A percentile compares a stretch with the other conserved stretches of the same genome.
Evolutionary conservation across 2,329 filamentous ascomycete genomes (phyloP).

Genomic region (Hypoxylon sp.): DNA sequence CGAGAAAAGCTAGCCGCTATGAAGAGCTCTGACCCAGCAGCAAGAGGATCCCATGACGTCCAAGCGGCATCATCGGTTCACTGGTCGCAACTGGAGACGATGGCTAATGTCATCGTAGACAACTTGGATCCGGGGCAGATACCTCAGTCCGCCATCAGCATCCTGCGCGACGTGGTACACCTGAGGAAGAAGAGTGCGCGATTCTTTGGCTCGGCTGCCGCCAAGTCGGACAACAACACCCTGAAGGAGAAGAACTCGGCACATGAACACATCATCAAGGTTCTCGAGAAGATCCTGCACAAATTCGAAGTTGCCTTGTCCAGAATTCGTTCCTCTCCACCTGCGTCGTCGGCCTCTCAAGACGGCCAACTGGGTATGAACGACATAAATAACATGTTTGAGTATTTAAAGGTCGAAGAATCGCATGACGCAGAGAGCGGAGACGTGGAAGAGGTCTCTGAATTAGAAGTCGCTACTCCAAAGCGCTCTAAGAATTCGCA

Average conservation of each 20-base stretch:
- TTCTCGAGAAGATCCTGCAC: conserved; percentile 47
- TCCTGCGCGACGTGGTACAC: conserved; percentile 48
- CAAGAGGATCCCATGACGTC: background rate
- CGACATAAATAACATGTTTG: conserved; percentile 49
- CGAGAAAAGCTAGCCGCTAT: background rate
- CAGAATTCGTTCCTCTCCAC: conserved; percentile 12
- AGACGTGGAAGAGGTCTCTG: conserved; percentile 23
- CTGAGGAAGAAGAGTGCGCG: conserved; percentile 48
- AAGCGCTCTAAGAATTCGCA: conserved; percentile 17
- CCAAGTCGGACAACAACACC: conserved; percentile 37
- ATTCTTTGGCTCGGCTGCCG: conserved; percentile 42
- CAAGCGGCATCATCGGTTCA: conserved; percentile 16
- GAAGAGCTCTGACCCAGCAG: background rate
- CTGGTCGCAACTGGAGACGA: conserved; percentile 30
- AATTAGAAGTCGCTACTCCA: conserved; percentile 14
- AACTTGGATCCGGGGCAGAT: conserved; percentile 45
- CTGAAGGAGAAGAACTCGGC: conserved; percentile 41
- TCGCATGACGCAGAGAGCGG: conserved; percentile 30
- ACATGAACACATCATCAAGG: conserved; percentile 48
- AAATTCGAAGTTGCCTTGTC: conserved; percentile 43
- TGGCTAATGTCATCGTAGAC: conserved; percentile 43
- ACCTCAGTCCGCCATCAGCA: conserved; percentile 44
- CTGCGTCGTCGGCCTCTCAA: background rate
- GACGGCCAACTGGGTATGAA: conserved; percentile 27
- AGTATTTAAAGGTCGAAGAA: conserved; percentile 45